phyloP scores from a whole-genome alignment of 306 rosid genomes.

The Rosa rugosa region DNA sequence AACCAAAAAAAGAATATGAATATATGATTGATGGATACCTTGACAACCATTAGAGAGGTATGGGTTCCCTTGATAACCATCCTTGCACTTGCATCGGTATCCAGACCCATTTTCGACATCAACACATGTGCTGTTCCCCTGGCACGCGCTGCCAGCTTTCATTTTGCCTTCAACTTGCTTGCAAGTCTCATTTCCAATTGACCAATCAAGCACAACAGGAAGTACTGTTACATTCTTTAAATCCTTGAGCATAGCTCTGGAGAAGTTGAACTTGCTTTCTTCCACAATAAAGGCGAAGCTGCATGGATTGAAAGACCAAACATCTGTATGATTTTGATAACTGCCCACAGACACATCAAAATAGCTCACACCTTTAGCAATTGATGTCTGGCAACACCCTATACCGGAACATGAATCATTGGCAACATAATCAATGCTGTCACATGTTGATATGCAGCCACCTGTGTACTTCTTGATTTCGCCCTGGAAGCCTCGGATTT shows the following conservation, averaged over 20 bases:
- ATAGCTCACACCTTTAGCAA: constrained; percentile 5
- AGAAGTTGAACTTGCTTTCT: constrained; percentile 23
- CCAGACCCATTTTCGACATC: constrained; percentile 10
- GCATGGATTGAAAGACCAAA: constrained; percentile 24
- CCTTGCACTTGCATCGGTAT: constrained; percentile 36
- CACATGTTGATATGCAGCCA: constrained; percentile 34
- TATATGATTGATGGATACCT: constrained; percentile 10
- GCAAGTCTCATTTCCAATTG: constrained; percentile 23
- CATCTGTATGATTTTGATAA: background rate
- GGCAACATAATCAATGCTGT: background rate
- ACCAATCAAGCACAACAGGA: constrained; percentile 46
- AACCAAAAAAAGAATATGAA: background rate
- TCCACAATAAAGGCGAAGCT: constrained; percentile 32
- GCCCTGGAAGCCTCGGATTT: accelerated
- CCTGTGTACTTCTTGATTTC: background rate
- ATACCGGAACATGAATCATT: constrained; percentile 32
- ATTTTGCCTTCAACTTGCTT: background rate
- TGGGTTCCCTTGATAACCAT: constrained; percentile 46
- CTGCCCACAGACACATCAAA: accelerated
- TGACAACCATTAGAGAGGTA: constrained; percentile 39
- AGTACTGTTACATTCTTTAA: background rate
- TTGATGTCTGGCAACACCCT: constrained; percentile 41
- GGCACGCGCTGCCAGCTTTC: constrained; percentile 11
- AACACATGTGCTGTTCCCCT: background rate
- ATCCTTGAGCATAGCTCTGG: background rate